Base-by-base conservation (phyloP, 1,284 basidiomycete species). In the Paramarasmius palmivorus region DNA sequence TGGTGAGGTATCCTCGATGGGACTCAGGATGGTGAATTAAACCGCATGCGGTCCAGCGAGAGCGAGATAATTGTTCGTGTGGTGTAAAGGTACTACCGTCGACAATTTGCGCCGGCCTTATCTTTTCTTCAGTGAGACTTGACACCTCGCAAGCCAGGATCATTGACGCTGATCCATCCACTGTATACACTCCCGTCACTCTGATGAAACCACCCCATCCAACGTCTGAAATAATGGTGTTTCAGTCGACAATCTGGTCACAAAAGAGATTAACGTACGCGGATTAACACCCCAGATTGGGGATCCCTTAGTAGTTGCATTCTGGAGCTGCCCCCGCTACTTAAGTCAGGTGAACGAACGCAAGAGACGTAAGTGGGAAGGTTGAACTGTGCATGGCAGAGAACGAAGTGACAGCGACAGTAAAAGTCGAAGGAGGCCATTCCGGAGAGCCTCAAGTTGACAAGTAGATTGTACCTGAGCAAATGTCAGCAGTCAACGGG, bases 21-120 rank as follows among this genome's bases (percentile, higher is more conserved):
- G 55, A 41, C 41, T 56, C 19, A 56, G 26, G 36, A 53, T 53
- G 4, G 55, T 53, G 29, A 56, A 26, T 56, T 56, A 9, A 56
- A 50, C 29, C 23, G n/a, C 40, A 56, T 50, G 23, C 47, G 23
- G 17, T 52, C 55, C 17, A 52, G 51, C 22, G 26, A 26, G 9
- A 56, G 25, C 4, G 10, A n/a, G 8, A 53, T 32, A 17, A 50
- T 40, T 19, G 51, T 47, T 20, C 51, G 46, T 29, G 55, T 56
- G 1, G 55, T n/a, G 55, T 56, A 22, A 56, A 15, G 20, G 34
- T 29, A 38, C 37, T 38, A 23, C 20, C 38, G 8, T 40, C 25
- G 4, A 56, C 12, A n/a, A 23, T 50, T 22, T 47, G 39, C 22
- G 22, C 22, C 5, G 22, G 19, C 36, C 15, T 36, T 50, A 22